Evolutionary conservation across 371 early-diverging fungal species (phyloP).

Genomic region (Mucor plumbeus): DNA sequence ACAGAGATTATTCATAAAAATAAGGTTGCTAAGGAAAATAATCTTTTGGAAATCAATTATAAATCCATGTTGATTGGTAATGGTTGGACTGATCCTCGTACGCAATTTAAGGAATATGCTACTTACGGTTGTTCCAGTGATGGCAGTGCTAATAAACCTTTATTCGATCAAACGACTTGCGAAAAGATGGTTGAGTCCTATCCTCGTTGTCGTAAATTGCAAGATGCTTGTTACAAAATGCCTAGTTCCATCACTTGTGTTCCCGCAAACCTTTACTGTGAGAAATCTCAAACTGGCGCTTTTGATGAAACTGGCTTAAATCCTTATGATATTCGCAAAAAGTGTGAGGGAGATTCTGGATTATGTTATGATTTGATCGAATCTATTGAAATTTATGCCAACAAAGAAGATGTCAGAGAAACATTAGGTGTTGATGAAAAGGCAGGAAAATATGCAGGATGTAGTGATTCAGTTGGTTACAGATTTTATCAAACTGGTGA

Average conservation of each 20-base stretch:
- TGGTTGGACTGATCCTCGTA: slow-evolving; percentile 84
- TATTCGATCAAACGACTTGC: slow-evolving; percentile 59
- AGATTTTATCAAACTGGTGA: slow-evolving; percentile 80
- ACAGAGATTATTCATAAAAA: slow-evolving; percentile 59
- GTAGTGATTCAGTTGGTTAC: slow-evolving; percentile 74
- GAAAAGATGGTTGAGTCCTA: slow-evolving; percentile 69
- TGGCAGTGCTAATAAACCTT: slow-evolving; percentile 27
- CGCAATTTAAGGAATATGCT: slow-evolving; percentile 86
- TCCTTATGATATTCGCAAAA: slow-evolving; percentile 78
- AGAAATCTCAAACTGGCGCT: slow-evolving; percentile 58
- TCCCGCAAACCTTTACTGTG: slow-evolving; percentile 83
- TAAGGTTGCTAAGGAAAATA: slow-evolving; percentile 7
- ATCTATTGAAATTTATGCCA: slow-evolving; percentile 75
- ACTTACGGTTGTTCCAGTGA: slow-evolving; percentile 77
- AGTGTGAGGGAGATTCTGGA: slow-evolving; percentile 60
- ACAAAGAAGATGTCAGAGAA: slow-evolving; percentile 72
- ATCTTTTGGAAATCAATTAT: slow-evolving; percentile 48
- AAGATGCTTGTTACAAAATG: slow-evolving; percentile 80
- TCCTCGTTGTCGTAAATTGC: slow-evolving; percentile 71
- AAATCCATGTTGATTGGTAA: slow-evolving; percentile 85
- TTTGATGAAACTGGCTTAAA: slow-evolving; percentile 71
- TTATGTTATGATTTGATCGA: slow-evolving; percentile 81
- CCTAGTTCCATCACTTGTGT: slow-evolving; percentile 75
- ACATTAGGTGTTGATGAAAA: slow-evolving; percentile 68
- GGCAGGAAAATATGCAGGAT: slow-evolving; percentile 68